Evolutionary conservation across 2,329 filamentous ascomycete genomes (phyloP), one percentile per base, ranked within the genome.

Genomic region (Cladosporium sp.): DNA sequence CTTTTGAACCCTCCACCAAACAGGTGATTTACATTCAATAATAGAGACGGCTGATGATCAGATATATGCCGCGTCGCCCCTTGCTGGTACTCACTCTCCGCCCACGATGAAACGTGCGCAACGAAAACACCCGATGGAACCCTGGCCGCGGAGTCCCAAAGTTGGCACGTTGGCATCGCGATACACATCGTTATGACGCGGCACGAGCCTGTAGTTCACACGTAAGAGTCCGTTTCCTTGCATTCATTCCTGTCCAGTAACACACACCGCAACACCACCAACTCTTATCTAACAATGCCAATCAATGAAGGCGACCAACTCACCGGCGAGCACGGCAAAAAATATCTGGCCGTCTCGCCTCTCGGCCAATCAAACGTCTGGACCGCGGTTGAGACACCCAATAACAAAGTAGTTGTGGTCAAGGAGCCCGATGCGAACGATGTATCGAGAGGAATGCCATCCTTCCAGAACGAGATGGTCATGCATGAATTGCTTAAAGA

Each of bases 401-500:
- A 70, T 34, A 48, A 58, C 16, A 68, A 72, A 14, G 65, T 74
- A 32, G 68, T 73, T 21, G 67, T 75, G 7, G 64, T 75, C 54
- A 75, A 75, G 59, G 66, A 70, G 16, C 73, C 73, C 1, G 68
- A 67, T 25, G 58, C 63, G 11, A 63, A 69, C 32, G 72, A 73
- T 56, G 63, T 48, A 1, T 60, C 61, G 10, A 54, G 65, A 62
- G 56, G 58, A 59, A 74, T 68, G 67, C 72, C 72, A 1, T 53
- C 63, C 6, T 74, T 75, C 62, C 67, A 69, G 32, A 67, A 72
- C 28, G 73, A 75, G 57, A 73, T 75, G 70, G 68, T 72, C 57
- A 74, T 75, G 70, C 73, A 75, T 56, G 71, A 74, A 65, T 63
- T 75, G 8, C 67, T 74, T 63, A 74, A 73, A 46, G 68, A 69